Percentiles rank a stretch among this genome's conserved stretches.
Conservation (phyloP, 495 filamentous ascomycete genomes). For the Amniculicola lignicola region DNA sequence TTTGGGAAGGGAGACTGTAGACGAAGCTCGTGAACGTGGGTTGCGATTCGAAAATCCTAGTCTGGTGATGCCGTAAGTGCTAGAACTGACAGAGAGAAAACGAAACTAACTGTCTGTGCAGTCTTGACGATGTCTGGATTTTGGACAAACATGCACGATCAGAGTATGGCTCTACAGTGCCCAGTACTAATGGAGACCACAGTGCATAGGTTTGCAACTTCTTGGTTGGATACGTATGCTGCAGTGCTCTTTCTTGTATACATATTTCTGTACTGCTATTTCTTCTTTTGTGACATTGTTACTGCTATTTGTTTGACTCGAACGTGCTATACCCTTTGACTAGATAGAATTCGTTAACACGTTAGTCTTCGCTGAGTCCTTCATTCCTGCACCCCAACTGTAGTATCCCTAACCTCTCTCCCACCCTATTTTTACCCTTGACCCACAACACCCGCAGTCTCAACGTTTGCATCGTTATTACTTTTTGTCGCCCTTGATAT, state of each 20-base stretch:
- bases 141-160: conserved; percentile 34
- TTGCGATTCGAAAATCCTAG: conserved; percentile 71
- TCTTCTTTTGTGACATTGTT: conserved; percentile 8
- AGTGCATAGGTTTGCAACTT: too few relatives aligned
- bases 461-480: neutral
- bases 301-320: too few relatives aligned
- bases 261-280: neutral
- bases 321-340: conserved; percentile 6
- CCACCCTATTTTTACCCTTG: too few relatives aligned
- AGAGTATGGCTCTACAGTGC: conserved; percentile 17
- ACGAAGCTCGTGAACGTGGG: conserved; percentile 65
- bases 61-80: conserved; percentile 60
- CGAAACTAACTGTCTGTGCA: conserved; percentile 23
- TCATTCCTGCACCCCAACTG: too few relatives aligned
- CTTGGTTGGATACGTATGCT: too few relatives aligned
- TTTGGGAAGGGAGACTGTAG: conserved; percentile 53
- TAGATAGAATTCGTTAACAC: neutral
- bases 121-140: conserved; percentile 43
- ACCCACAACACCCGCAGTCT: too few relatives aligned
- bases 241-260: conserved; percentile 18
- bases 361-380: neutral
- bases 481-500: neutral
- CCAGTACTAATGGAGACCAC: conserved; percentile 17
- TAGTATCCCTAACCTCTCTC: too few relatives aligned
- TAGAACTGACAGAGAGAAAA: neutral